These are phyloP conservation scores for Panellus pusillus DNA, from an alignment of 768 basidiomycete genomes.

Conservation along the genomic window DNA sequence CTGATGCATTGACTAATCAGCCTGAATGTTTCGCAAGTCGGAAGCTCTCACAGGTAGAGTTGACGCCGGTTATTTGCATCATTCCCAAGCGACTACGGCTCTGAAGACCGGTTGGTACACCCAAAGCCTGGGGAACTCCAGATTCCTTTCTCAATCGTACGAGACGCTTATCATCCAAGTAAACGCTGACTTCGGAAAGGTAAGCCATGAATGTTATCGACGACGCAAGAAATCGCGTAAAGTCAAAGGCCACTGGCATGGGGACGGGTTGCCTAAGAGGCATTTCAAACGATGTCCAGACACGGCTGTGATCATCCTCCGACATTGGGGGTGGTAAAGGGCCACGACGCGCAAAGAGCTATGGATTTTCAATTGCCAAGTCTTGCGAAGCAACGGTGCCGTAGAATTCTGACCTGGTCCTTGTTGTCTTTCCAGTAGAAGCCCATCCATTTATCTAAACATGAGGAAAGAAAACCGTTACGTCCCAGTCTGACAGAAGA, in stretches of 20 bases:
- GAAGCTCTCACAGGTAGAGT: slow-evolving; percentile 55
- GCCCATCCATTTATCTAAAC: slow-evolving; percentile 82
- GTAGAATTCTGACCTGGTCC: slow-evolving; percentile 59
- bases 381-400: not conserved
- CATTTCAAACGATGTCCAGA: slow-evolving; percentile 93
- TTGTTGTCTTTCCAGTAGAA: slow-evolving; percentile 96
- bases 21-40: not conserved
- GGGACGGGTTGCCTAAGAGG: slow-evolving; percentile 75
- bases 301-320: slow-evolving; percentile 33
- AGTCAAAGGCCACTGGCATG: slow-evolving; percentile 82
- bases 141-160: slow-evolving; percentile 63
- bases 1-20: slow-evolving; percentile 31
- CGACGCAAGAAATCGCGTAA: slow-evolving; percentile 85
- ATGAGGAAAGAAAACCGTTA: slow-evolving; percentile 5
- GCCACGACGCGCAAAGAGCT: slow-evolving; percentile 86
- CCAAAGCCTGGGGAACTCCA: slow-evolving; percentile 50
- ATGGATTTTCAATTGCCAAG: slow-evolving; percentile 7
- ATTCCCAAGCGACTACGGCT: slow-evolving; percentile 53
- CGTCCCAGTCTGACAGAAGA: slow-evolving; percentile 8
- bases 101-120: slow-evolving; percentile 57
- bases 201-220: slow-evolving; percentile 92
- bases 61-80: slow-evolving; percentile 71
- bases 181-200: slow-evolving; percentile 75
- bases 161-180: slow-evolving; percentile 76
- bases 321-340: slow-evolving; percentile 41